These are phyloP conservation scores for Gyrodon lividus DNA, from an alignment of 768 basidiomycete genomes.

Conservation along the genomic window DNA sequence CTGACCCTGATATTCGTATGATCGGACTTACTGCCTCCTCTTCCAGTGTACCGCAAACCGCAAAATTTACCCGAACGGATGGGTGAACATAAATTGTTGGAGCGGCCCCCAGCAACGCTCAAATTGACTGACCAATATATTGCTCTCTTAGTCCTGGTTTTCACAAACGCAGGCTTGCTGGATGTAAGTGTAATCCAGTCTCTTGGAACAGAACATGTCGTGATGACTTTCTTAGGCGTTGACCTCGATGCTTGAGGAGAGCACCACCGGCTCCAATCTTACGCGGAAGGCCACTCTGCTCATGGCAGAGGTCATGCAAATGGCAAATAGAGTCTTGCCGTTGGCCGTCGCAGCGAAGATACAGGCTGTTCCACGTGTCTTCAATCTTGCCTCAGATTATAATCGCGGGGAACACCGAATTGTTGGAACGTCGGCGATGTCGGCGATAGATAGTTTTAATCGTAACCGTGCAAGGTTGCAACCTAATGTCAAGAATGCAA, in stretches of 20 bases:
- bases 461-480: constrained; percentile 79
- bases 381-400: constrained; percentile 82
- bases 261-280: constrained; percentile 65
- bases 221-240: constrained; percentile 58
- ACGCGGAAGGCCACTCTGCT: constrained; percentile 88
- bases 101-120: constrained; percentile 54
- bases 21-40: not conserved
- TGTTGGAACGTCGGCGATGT: constrained; percentile 79
- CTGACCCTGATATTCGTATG: not conserved
- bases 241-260: constrained; percentile 81
- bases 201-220: not conserved
- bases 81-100: constrained; percentile 40
- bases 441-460: constrained; percentile 90
- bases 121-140: constrained; percentile 93
- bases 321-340: constrained; percentile 86
- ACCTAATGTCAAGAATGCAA: constrained; percentile 53
- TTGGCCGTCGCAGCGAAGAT: constrained; percentile 77
- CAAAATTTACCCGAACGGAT: constrained; percentile 34
- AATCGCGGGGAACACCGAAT: constrained; percentile 74
- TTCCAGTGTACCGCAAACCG: constrained; percentile 64
- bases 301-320: constrained; percentile 86
- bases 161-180: constrained; percentile 83
- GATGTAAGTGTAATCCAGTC: constrained; percentile 55
- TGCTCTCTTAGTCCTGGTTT: constrained; percentile 77
- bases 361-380: constrained; percentile 85